Base-by-base conservation (phyloP, 1,139 yeast genomes). In the Pneumocystis carinii region DNA sequence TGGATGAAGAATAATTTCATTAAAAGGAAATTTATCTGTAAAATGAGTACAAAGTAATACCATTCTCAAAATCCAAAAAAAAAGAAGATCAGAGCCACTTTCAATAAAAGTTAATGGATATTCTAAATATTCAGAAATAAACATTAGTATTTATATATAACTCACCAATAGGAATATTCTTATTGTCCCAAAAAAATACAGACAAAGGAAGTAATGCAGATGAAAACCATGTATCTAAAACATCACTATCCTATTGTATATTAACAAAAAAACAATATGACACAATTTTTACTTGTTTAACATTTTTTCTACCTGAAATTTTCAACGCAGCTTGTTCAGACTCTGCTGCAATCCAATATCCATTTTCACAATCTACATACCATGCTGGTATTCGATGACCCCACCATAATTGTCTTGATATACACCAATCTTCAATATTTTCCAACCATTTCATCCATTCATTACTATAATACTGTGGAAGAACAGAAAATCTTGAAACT, bases 31-130 rank as follows among this genome's bases (percentile, higher is more conserved):
- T 17, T 29, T 32, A 14, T 59, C 62, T 2, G 64, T 59, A 27
- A 65, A 38, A 48, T 65, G 61, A 4, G 66, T 62, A 36, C 66
- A 63, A n/a, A 65, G 61, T 61, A 64, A 55, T 2, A 66, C 66
- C 66, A 65, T 65, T 39, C 66, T 61, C 24, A 62, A 65, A 6
- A 65, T 59, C 66, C 66, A 65, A 59, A 65, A 65, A 59, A 65
- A 65, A 12, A 65, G 55, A 42, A 65, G 64, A 15, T 65, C 66
- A 10, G 66, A 61, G 3, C 66, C 66, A n/a, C 64, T 65, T 42
- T 65, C 66, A 57, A 65, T 63, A 39, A 65, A 61, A 19, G 53
- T 61, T 12, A 64, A 56, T 8, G 32, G 27, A 38, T 57, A 61
- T 14, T 56, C 61, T 56, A 27, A 15, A 19, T 32, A 24, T 39